phyloP scores from a whole-genome alignment of 306 rosid species.

The Clitoria ternatea region DNA sequence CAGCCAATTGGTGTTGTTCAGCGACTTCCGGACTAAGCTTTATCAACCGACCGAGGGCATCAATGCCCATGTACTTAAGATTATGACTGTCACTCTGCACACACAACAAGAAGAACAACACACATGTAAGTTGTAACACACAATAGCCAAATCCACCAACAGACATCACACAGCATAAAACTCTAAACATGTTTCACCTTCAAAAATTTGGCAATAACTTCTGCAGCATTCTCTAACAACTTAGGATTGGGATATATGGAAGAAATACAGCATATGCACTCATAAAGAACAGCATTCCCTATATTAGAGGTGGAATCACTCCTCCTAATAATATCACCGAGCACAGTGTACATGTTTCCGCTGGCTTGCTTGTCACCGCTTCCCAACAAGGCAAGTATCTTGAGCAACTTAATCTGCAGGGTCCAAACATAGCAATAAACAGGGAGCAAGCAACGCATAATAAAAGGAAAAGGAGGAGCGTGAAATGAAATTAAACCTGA shows the following conservation, averaged over 20 bases:
- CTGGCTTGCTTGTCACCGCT: slow-evolving; percentile 87
- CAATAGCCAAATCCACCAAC: background rate
- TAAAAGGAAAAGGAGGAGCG: background rate
- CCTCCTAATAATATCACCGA: slow-evolving; percentile 79
- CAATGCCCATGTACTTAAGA: slow-evolving; percentile 97
- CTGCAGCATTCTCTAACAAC: slow-evolving; percentile 81
- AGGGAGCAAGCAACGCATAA: background rate
- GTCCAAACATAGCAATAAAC: background rate
- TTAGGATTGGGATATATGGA: slow-evolving; percentile 71
- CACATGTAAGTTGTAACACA: background rate
- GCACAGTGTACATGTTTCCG: slow-evolving; percentile 78
- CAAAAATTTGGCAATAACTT: slow-evolving; percentile 81
- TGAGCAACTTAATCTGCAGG: slow-evolving; percentile 83
- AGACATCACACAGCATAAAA: background rate
- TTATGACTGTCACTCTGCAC: slow-evolving; percentile 95
- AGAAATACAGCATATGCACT: slow-evolving; percentile 76
- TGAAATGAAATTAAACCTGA: slow-evolving; percentile 35
- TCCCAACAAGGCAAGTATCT: slow-evolving; percentile 79
- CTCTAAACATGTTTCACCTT: slow-evolving; percentile 37
- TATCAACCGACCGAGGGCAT: slow-evolving; percentile 88
- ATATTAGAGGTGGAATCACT: slow-evolving; percentile 73
- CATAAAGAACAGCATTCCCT: slow-evolving; percentile 91
- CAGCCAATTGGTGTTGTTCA: slow-evolving; percentile 95
- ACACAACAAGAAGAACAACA: slow-evolving; percentile 6
- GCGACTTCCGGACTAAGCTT: slow-evolving; percentile 86